Evolutionary conservation across 805 yeast genomes (phyloP).

Genomic region (Starmera caribaea): DNA sequence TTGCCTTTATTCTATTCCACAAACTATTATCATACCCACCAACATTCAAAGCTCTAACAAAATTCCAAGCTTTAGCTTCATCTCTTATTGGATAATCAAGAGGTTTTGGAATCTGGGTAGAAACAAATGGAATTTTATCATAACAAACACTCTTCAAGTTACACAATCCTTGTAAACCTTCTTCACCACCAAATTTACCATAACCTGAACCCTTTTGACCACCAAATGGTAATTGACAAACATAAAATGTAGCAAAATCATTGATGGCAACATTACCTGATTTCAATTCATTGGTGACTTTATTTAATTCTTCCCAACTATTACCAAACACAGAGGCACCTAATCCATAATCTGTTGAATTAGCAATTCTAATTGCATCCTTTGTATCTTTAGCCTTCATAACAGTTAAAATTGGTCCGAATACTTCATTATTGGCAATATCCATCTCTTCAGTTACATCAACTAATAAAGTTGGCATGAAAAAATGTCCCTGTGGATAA

Average conservation of each 20-base stretch:
- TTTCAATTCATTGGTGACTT: slow-evolving; percentile 52
- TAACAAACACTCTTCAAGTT: slow-evolving; percentile 78
- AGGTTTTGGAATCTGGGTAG: slow-evolving; percentile 79
- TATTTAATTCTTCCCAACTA: slow-evolving; percentile 44
- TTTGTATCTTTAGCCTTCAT: slow-evolving; percentile 60
- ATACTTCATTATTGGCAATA: slow-evolving; percentile 84
- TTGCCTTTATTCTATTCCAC: slow-evolving; percentile 57
- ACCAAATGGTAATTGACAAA: slow-evolving; percentile 96
- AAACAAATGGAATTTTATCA: slow-evolving; percentile 70
- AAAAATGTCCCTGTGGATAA: slow-evolving; percentile 92
- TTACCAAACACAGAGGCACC: slow-evolving; percentile 88
- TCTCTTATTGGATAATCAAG: slow-evolving; percentile 86
- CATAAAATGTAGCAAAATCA: slow-evolving; percentile 94
- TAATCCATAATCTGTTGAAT: slow-evolving; percentile 78
- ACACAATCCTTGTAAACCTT: slow-evolving; percentile 88
- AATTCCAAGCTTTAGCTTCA: slow-evolving; percentile 78
- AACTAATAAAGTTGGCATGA: slow-evolving; percentile 78
- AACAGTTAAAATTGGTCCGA: slow-evolving; percentile 84
- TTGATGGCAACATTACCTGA: slow-evolving; percentile 95
- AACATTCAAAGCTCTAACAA: slow-evolving; percentile 70
- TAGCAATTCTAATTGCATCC: slow-evolving; percentile 70
- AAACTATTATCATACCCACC: slow-evolving; percentile 74
- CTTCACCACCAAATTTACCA: slow-evolving; percentile 97
- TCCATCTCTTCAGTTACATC: slow-evolving; percentile 72
- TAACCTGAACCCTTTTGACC: slow-evolving; percentile 91